phyloP scores from a whole-genome alignment of 805 yeast species.

The Pichia sporocuriosa region DNA sequence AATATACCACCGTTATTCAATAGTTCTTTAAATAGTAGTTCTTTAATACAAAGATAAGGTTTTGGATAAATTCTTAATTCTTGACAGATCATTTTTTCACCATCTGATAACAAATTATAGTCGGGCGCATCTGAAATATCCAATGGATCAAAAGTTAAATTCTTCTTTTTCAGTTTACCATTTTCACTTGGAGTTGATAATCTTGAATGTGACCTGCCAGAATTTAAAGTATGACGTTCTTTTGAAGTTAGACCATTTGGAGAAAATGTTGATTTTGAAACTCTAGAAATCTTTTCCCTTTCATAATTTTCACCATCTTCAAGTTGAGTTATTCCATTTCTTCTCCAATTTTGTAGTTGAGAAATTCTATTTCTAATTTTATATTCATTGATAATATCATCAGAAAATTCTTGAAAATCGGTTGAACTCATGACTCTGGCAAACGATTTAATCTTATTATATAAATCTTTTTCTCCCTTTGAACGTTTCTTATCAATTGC shows the following conservation, averaged over 20 bases:
- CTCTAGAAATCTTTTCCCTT: slow-evolving; percentile 71
- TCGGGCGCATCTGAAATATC: slow-evolving; percentile 79
- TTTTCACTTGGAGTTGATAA: slow-evolving; percentile 24
- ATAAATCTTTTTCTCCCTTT: slow-evolving; percentile 83
- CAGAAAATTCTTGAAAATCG: slow-evolving; percentile 72
- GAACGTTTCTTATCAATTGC: slow-evolving; percentile 77
- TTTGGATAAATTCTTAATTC: slow-evolving; percentile 83
- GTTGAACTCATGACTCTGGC: slow-evolving; percentile 73
- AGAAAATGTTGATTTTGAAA: slow-evolving; percentile 26
- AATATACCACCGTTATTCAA: slow-evolving; percentile 77
- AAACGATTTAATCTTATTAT: slow-evolving; percentile 69
- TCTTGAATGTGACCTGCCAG: slow-evolving; percentile 26
- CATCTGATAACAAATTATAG: slow-evolving; percentile 73
- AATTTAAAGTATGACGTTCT: slow-evolving; percentile 28
- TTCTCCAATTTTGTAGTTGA: slow-evolving; percentile 90
- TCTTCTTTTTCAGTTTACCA: slow-evolving; percentile 17
- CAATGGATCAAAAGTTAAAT: slow-evolving; percentile 40
- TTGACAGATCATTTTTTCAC: slow-evolving; percentile 81
- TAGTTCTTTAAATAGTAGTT: slow-evolving; percentile 79
- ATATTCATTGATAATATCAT: slow-evolving; percentile 70
- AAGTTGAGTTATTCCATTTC: slow-evolving; percentile 76
- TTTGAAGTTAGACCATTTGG: slow-evolving; percentile 18
- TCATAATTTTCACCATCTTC: slow-evolving; percentile 84
- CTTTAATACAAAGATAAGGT: slow-evolving; percentile 90
- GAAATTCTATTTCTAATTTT: slow-evolving; percentile 74